Percentiles rank a stretch among this genome's conserved stretches.
Conservation (phyloP, 345 rosid species). For the Citrus australasica region DNA sequence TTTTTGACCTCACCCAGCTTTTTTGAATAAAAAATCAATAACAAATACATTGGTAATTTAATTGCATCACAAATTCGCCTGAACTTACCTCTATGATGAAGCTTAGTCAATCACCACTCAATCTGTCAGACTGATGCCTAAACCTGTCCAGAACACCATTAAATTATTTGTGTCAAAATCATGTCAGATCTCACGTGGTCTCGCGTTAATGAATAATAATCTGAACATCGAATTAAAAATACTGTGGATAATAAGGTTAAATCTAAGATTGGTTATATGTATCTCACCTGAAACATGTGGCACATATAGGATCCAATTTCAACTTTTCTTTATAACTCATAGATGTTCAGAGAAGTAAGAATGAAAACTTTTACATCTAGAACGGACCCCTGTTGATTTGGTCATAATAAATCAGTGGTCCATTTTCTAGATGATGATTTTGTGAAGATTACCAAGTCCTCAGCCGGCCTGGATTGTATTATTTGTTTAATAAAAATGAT, state of each 20-base stretch:
- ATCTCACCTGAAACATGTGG: background rate
- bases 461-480: background rate
- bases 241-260: background rate
- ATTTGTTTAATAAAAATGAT: background rate
- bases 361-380: background rate
- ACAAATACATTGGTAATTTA: too few species aligned
- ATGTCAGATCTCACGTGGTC: conserved; percentile 13
- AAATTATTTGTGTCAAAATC: background rate
- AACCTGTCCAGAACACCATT: background rate
- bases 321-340: background rate
- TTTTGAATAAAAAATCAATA: too few species aligned
- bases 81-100: too few species aligned
- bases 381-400: background rate
- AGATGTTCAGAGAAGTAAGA: background rate
- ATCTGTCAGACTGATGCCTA: background rate
- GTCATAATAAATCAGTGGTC: background rate
- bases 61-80: too few species aligned
- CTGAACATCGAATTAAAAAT: background rate
- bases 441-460: background rate
- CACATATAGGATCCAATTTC: background rate
- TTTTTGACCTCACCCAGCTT: background rate
- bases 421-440: background rate
- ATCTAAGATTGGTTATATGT: background rate
- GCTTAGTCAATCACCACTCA: background rate
- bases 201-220: background rate